Evolutionary conservation across 768 basidiomycete species (phyloP).

Genomic region (Lentinula sp.): DNA sequence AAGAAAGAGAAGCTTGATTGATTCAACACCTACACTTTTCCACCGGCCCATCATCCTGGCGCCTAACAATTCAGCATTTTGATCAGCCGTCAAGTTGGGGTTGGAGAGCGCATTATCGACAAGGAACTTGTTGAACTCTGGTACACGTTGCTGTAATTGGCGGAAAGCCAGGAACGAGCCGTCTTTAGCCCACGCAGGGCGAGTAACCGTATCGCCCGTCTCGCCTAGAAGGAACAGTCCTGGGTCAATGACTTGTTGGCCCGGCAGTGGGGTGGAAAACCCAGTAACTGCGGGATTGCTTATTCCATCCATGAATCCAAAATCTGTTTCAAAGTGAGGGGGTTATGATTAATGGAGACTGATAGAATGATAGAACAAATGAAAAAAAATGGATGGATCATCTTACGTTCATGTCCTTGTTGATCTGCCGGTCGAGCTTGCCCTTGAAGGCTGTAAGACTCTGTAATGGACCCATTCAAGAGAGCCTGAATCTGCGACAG

Average conservation of each 20-base stretch:
- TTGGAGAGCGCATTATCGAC: conserved; percentile 13
- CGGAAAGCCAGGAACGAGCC: conserved; percentile 23
- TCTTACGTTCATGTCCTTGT: conserved; percentile 23
- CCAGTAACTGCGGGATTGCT: conserved; percentile 14
- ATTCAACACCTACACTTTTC: conserved; percentile 19
- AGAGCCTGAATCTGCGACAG: conserved; percentile 14
- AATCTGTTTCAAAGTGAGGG: conserved; percentile 8
- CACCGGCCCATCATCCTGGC: conserved; percentile 28
- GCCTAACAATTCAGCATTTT: conserved; percentile 22
- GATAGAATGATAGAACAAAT: conserved; percentile 9
- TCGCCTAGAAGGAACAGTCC: conserved; percentile 21
- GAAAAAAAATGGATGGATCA: conserved; percentile 11
- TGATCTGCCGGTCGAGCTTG: conserved; percentile 17
- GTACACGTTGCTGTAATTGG: conserved; percentile 25
- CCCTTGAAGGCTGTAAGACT: conserved; percentile 14
- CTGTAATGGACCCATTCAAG: conserved; percentile 13
- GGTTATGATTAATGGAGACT: background rate
- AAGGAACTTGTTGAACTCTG: conserved; percentile 23
- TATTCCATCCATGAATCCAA: conserved; percentile 19
- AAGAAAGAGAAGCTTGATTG: background rate
- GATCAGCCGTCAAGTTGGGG: conserved; percentile 10
- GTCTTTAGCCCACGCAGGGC: conserved; percentile 10
- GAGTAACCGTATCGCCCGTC: conserved; percentile 11
- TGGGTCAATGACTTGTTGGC: conserved; percentile 9
- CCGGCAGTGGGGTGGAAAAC: conserved; percentile 13